Percentiles rank a stretch among this genome's conserved stretches.
Conservation (phyloP, 768 basidiomycete genomes). For the Dentipellis fragilis region DNA sequence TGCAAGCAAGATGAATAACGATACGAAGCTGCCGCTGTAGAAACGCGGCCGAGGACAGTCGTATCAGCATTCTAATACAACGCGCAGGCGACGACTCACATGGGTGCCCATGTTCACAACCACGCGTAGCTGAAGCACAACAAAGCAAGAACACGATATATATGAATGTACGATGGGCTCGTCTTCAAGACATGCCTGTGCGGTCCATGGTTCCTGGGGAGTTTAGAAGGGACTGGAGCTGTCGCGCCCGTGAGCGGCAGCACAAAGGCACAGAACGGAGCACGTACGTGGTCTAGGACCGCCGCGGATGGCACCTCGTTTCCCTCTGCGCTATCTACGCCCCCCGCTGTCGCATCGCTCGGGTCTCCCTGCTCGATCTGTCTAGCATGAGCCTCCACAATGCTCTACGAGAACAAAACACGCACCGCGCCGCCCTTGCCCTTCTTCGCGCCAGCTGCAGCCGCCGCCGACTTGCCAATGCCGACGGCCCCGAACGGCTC, state of each 20-base stretch:
- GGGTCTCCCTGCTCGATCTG: not conserved
- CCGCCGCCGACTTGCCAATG: not conserved
- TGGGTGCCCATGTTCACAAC: too few relatives aligned
- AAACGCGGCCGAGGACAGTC: too few relatives aligned
- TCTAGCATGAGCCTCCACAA: not conserved
- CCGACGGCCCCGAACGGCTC: slow-evolving; percentile 29
- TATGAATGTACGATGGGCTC: too few relatives aligned
- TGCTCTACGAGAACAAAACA: not conserved
- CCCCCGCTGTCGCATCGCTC: not conserved
- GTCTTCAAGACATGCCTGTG: not conserved
- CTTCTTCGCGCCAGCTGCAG: slow-evolving; percentile 5
- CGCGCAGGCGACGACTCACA: too few relatives aligned
- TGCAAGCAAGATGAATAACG: too few relatives aligned
- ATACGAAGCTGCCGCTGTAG: too few relatives aligned
- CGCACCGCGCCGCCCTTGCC: not conserved
- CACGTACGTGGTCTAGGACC: not conserved
- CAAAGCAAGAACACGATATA: too few relatives aligned
- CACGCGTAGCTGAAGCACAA: too few relatives aligned
- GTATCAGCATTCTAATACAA: too few relatives aligned
- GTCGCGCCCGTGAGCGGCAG: not conserved
- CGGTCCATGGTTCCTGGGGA: not conserved
- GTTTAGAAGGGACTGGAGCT: slow-evolving; percentile 1
- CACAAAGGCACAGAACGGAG: not conserved
- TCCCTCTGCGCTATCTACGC: not conserved
- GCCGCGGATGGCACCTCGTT: not conserved